Base-by-base conservation (phyloP, 176 grass and related monocot species). In the Aegilops bicornis region DNA sequence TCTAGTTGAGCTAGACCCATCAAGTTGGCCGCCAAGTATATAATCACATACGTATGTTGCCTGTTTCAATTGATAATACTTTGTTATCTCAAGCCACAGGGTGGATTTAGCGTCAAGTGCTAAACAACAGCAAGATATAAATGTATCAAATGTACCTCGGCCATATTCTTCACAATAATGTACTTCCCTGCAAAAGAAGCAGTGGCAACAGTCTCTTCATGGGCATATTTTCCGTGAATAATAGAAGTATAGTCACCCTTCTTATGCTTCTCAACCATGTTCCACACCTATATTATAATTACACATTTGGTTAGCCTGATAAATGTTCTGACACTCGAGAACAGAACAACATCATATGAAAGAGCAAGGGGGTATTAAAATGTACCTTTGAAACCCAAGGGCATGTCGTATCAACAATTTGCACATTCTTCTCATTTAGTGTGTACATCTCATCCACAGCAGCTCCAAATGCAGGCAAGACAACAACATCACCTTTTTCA, bases 261-360 rank as follows among this genome's bases (percentile, higher is more conserved):
- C 82, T 93, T 99, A 75, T 99, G 97, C n/a, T 99, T 99, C 82
- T 99, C 97, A 4, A 99, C 97, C 87, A 73, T 99, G 85, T 94
- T 99, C 97, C 97, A 99, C 5, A 99, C 97, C 97, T 98, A 83
- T 75, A 85, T 64, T 48, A 14, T 59, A 33, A 69, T 70, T 15
- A 69, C 4, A 47, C 4, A 14, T 8, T 30, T 76, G 19, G 23
- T 73, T 24, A 90, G 43, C 42, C 37, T 77, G 45, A 79, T 13
- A 63, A 9, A 79, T 10, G 4, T 66, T 43, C 56, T 60, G 25
- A 35, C 14, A 54, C 72, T 75, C 29, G 77, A n/a, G 27, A 16
- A 60, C 1, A 86, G 2, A 25, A 33, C 36, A 69, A 8, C 33
- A 87, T 17, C 75, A 12, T 64, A 64, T 58, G 15, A 67, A 77